Base-by-base conservation (phyloP, 2,329 filamentous ascomycete species). In the Xylaria sp. region DNA sequence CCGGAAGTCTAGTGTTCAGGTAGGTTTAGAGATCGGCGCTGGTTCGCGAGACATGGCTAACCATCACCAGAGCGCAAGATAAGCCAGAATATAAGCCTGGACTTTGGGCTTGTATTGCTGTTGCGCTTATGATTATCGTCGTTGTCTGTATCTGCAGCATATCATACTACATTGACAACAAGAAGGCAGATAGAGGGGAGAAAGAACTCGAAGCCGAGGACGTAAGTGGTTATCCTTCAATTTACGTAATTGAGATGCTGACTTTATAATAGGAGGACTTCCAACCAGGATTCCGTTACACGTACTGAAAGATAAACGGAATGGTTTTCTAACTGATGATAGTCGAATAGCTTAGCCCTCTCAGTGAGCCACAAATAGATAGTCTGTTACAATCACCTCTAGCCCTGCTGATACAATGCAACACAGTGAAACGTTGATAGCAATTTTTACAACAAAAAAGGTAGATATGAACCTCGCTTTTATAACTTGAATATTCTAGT, bases 1-100 rank as follows among this genome's bases (percentile, higher is more conserved):
- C 88, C 0, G 92, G 92, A 30, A 88, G 87, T 72, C 82, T 93
- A 65, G 89, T 95, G 11, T 96, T 95, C 81, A 85, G 89, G 73
- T 77, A 64, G 67, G 64, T 45, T 34, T 9, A 4, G 8, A 55
- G 8, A 47, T 21, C 36, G 4, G 21, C 14, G 48, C 27, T 48
- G 4, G 21, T 24, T 21, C 1, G 14, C 32, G 51, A 27, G 42
- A 17, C 14, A 39, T 54, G 14, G 9, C 64, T 71, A 57, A 71
- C 14, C 8, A n/a, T 14, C 21, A 45, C 14, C 21, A 78, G 77
- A 27, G 72, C 75, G 0, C 76, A 89, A 78, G 88, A 90, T 75
- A 74, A 77, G 0, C 76, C 75, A 1, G 78, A 78, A 3, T 90
- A 90, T 77, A 81, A 78, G 73, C 86, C 86, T 0, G 86, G 86